Percentiles rank a stretch among this genome's conserved stretches.
These are phyloP conservation scores for Pythium myriotylum DNA, from an alignment of 352 stramenopile genomes.

Conservation along the genomic window DNA sequence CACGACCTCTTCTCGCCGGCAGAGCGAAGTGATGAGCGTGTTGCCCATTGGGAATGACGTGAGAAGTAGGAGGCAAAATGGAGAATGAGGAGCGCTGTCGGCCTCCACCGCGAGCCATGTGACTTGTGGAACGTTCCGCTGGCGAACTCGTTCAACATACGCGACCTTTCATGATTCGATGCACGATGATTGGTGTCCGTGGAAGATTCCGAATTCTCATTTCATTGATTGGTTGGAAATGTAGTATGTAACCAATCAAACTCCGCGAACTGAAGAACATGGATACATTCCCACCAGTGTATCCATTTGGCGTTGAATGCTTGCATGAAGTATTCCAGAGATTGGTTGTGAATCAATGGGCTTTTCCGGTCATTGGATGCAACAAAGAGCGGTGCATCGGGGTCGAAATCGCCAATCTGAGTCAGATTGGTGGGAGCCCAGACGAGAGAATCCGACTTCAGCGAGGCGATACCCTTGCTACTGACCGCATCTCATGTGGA, in stretches of 20 bases:
- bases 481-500: too few species aligned
- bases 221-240: background rate
- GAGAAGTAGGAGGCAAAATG: slow-evolving; percentile 19
- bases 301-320: too few species aligned
- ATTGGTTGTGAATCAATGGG: too few species aligned
- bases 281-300: slow-evolving; percentile 6
- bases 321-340: too few species aligned
- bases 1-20: slow-evolving; percentile 25
- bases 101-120: background rate
- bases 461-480: too few species aligned
- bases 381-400: too few species aligned
- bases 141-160: background rate
- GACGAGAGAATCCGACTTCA: too few species aligned
- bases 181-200: slow-evolving; percentile 11
- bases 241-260: background rate
- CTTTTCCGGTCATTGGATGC: too few species aligned
- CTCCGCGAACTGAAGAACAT: slow-evolving; percentile 1
- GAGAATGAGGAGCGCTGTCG: slow-evolving; percentile 24
- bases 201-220: background rate
- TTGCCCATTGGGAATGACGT: slow-evolving; percentile 29
- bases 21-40: slow-evolving; percentile 32
- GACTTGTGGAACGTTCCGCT: slow-evolving; percentile 1
- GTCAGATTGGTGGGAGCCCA: too few species aligned
- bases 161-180: slow-evolving; percentile 1
- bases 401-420: too few species aligned